Percentiles rank a stretch among this genome's conserved stretches.
phyloP scores from a whole-genome alignment of 2,329 filamentous ascomycete species.

The Apiospora marii region DNA sequence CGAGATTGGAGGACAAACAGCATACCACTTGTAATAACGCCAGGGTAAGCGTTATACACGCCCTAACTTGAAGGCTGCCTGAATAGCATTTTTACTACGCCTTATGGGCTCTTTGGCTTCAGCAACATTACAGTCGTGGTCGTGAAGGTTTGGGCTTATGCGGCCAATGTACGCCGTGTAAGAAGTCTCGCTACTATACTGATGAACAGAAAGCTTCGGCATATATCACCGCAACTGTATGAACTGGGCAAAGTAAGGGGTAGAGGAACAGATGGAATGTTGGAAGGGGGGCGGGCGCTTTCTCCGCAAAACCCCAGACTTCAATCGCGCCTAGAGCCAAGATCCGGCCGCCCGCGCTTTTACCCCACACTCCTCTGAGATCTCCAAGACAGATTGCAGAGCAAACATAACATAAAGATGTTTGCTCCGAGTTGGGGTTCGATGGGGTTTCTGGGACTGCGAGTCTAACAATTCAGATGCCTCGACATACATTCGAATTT shows the following conservation, averaged over 20 bases:
- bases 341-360: not conserved
- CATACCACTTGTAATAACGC: slow-evolving; percentile 8
- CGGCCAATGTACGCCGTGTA: not conserved
- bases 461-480: not conserved
- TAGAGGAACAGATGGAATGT: not conserved
- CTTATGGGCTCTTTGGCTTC: not conserved
- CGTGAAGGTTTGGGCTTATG: not conserved
- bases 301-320: slow-evolving; percentile 21
- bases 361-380: not conserved
- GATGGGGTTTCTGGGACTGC: too few relatives aligned
- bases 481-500: not conserved
- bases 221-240: not conserved
- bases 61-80: not conserved
- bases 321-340: not conserved
- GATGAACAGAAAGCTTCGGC: not conserved
- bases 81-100: not conserved
- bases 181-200: not conserved
- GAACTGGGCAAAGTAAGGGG: not conserved
- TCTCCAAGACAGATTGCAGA: not conserved
- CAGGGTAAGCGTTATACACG: not conserved
- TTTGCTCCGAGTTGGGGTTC: not conserved
- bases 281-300: not conserved
- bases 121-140: not conserved
- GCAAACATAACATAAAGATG: not conserved
- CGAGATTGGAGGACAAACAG: not conserved